Evolutionary conservation across 441 rosid genomes (phyloP), one percentile per base, ranked within the genome.

Genomic region (Brassica hybrid): DNA sequence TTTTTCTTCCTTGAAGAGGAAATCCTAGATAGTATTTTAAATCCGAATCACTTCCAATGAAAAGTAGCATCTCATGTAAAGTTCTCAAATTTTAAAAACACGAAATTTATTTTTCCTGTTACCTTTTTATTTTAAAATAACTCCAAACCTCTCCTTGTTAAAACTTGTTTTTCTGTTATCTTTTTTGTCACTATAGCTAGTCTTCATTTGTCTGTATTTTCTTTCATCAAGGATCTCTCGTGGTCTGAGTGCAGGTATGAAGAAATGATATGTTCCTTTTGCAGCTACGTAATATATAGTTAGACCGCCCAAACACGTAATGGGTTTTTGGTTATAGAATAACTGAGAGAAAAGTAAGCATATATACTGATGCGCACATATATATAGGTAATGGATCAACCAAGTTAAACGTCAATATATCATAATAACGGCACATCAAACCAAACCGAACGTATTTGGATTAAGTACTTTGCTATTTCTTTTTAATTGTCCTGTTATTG

Each of bases 121-220:
- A 38, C 1, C 8, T 38, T 0, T 38, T 38, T 2, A 38, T 38
- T 38, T 36, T 38, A 38, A 38, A 38, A 38, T 38, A 38, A 38
- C 41, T 38, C 13, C 45, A 10, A 38, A 38, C 45, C 45, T 9
- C 45, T 38, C 45, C 45, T 38, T 9, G 45, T 38, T 38, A 38
- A 38, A 38, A 38, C 45, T 38, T 38, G 45, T 38, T 38, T 38
- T 38, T 36, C 45, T 38, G 45, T 38, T 38, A 38, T 38, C 12
- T 38, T 38, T 38, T 38, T 89, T 91, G 79, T 91, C 97, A 80
- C 84, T 84, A 57, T n/a, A n/a, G n/a, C n/a, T n/a, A 81, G 91
- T 75, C 90, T 86, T 54, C 88, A 69, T 48, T 86, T 93, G 69
- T 96, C 99, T 83, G 85, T 92, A 76, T 85, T 91, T 56, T 81